Base-by-base conservation (phyloP, 352 stramenopile species). In the Globisporangium apiculatum region DNA sequence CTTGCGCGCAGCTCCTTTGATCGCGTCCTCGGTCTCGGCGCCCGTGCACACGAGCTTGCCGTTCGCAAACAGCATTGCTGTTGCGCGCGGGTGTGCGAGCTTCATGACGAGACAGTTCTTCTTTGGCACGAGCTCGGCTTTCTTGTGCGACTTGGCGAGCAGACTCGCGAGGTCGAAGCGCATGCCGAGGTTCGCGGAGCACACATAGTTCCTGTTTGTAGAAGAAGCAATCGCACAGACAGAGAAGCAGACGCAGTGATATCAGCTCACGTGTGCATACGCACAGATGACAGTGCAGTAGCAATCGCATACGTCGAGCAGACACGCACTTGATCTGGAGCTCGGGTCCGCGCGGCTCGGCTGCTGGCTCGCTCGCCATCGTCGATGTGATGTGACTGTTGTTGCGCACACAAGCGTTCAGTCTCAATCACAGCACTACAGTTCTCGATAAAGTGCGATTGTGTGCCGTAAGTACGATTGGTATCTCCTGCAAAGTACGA, bases 31-130 rank as follows among this genome's bases (percentile, higher is more conserved):
- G 11, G 73, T 77, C 36, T 85, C 69, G 43, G 80, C 79, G 41
- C 84, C 84, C 6, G 79, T 90, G 58, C 80, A 90, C 50, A 94
- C 84, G 45, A 94, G 66, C 55, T 94, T 94, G 61, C 84, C 84
- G 49, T 89, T 91, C 38, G 79, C 72, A 53, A 91, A 94, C 41
- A 94, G 76, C 82, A 94, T 91, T 45, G 84, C 84, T 3, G 81
- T 92, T 18, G 81, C 71, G 43, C 74, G 76, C n/a, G 81, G 83
- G 38, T 70, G 61, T 45, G 75, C 48, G 43, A 94, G 65, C 66
- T 94, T 94, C 75, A 94, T 88, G 10, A 94, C 59, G 15, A 94
- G 73, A 55, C 84, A 94, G 68, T 94, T 94, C 57, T 91, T 90
- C 73, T 91, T 94, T 24, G 83, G 79, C 36, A 89, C 79, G 38